These are phyloP conservation scores for Backusella parvicylindrica DNA, from an alignment of 192 early-diverging fungal species.

Conservation along the genomic window DNA sequence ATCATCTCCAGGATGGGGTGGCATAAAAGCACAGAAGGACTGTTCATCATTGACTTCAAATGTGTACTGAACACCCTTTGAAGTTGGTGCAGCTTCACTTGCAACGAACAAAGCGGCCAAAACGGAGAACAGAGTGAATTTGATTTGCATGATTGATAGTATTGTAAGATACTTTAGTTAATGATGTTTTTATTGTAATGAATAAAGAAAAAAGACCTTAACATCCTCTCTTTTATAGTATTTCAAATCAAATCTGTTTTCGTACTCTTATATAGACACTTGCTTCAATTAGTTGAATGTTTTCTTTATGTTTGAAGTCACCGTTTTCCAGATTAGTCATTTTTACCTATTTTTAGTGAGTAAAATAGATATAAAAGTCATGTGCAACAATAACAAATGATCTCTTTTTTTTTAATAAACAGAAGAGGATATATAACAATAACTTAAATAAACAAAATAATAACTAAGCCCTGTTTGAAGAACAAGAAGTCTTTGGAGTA, in stretches of 20 bases:
- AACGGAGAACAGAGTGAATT: background rate
- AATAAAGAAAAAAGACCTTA: background rate
- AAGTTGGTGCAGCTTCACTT: background rate
- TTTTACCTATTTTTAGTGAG: background rate
- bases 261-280: background rate
- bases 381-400: constrained; percentile 1
- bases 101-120: background rate
- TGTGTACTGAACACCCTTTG: background rate
- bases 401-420: background rate
- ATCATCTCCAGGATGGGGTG: constrained; percentile 36
- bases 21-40: constrained; percentile 50
- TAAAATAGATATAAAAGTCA: background rate
- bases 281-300: background rate
- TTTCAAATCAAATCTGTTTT: background rate
- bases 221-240: background rate
- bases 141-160: background rate
- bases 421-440: background rate
- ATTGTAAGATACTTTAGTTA: background rate
- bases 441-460: background rate
- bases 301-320: background rate
- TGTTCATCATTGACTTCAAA: constrained; percentile 19
- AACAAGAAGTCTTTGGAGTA: background rate
- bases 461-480: background rate
- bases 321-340: background rate
- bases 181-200: background rate